Evolutionary conservation across 2,329 filamentous ascomycete species (phyloP).

Genomic region (Fusarium sp.): DNA sequence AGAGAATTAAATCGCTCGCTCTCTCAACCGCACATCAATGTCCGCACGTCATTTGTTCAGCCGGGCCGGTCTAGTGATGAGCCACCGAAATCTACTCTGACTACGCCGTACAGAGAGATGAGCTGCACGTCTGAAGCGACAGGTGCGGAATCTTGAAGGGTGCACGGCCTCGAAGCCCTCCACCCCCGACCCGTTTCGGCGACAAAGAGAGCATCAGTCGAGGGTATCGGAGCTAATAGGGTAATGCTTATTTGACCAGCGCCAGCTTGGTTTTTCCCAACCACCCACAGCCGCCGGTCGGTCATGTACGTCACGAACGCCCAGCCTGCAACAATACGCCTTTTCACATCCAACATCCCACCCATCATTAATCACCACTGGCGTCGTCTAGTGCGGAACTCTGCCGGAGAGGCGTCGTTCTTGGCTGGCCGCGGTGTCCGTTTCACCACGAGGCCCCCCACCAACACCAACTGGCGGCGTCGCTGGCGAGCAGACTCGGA

Average conservation of each 20-base stretch:
- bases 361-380: conserved; percentile 23
- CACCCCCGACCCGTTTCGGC: conserved; percentile 31
- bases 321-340: conserved; percentile 16
- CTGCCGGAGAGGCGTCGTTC: conserved; percentile 37
- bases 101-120: conserved; percentile 13
- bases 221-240: conserved; percentile 30
- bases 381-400: conserved; percentile 39
- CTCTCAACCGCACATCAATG: conserved; percentile 25
- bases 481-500: conserved; percentile 28
- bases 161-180: conserved; percentile 19
- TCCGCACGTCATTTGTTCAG: conserved; percentile 25
- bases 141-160: conserved; percentile 31
- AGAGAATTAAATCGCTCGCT: conserved; percentile 20
- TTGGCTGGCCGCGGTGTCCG: conserved; percentile 34
- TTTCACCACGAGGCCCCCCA: conserved; percentile 43
- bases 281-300: conserved; percentile 10
- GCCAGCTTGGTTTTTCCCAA: conserved; percentile 22
- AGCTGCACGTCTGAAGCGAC: conserved; percentile 10
- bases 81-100: conserved; percentile 31
- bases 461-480: conserved; percentile 37
- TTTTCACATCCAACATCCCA: conserved; percentile 27
- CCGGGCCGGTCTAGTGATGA: conserved; percentile 31
- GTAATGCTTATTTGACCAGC: conserved; percentile 28
- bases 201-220: conserved; percentile 27
- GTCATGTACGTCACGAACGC: conserved; percentile 40